Evolutionary conservation across 1,284 basidiomycete species (phyloP), one percentile per base, ranked within the genome.

Genomic region (Fomitopsis palustris): DNA sequence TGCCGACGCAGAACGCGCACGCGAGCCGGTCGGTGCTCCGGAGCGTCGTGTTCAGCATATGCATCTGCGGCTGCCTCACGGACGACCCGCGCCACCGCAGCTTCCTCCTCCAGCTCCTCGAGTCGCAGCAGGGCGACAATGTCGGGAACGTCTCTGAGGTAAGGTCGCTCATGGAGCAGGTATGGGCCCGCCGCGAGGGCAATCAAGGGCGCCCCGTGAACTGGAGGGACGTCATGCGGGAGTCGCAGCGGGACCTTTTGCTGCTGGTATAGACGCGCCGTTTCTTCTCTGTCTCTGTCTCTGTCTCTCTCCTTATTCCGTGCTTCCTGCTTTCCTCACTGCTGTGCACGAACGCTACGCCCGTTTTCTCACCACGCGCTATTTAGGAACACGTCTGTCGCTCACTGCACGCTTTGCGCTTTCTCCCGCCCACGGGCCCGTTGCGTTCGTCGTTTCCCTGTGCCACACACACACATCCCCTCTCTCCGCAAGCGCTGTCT

Each of bases 41-140:
- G 33, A 90, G 86, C 70, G 90, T 88, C 10, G 88, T 93, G 63
- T 92, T 92, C 65, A 82, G 83, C 53, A 84, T 90, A 58, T 90
- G 86, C 67, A 80, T 92, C 54, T 83, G 82, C 61, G 90, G 89
- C 1, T 85, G 82, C 66, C 78, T 92, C 60, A 85, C 87, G 61
- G 81, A 85, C 67, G 75, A 82, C 54, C 54, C 41, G 8, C 60
- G 60, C 2, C 77, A 85, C 63, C 79, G 81, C 55, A 49, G 62
- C 1, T 77, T 78, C 63, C 75, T 92, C 33, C 63, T 76, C 37
- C 66, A 68, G 16, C 74, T 83, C 54, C 76, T 92, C 53, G 67
- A 75, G 59, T 75, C 75, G 62, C 83, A 86, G 64, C 77, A 79
- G 47, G 71, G 70, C 7, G 81, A 82, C 53, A 73, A 76, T 27